Percentiles rank a stretch among this genome's conserved stretches.
phyloP scores from a whole-genome alignment of 306 rosid species.

The Lathyrus oleraceus region DNA sequence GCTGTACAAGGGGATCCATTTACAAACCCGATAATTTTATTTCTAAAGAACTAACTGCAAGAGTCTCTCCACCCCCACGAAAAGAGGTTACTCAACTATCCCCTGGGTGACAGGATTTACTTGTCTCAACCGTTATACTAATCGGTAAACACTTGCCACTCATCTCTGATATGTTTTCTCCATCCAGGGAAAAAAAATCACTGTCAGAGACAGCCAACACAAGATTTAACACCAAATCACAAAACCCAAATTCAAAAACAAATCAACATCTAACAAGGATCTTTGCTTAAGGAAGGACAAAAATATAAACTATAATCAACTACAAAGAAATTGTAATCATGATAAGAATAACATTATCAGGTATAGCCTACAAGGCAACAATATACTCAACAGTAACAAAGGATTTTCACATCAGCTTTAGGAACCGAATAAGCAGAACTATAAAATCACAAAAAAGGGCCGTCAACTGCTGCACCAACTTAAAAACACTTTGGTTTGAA shows the following conservation, averaged over 20 bases:
- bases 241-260: too few relatives aligned
- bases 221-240: too few relatives aligned
- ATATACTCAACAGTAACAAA: background rate
- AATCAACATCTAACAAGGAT: background rate
- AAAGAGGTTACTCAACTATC: constrained; percentile 14
- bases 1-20: constrained; percentile 13
- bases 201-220: too few relatives aligned
- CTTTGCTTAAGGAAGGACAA: constrained; percentile 2
- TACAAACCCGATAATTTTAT: background rate
- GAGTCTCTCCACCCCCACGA: background rate
- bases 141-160: background rate
- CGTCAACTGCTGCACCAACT: constrained; percentile 17
- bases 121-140: background rate
- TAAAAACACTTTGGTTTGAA: constrained; percentile 20
- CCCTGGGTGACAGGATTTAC: background rate
- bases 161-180: too few relatives aligned
- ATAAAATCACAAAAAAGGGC: constrained; percentile 8
- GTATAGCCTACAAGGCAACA: constrained; percentile 5
- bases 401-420: background rate
- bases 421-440: constrained; percentile 13
- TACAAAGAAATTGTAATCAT: constrained; percentile 7
- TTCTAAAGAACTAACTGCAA: background rate
- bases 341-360: constrained; percentile 3
- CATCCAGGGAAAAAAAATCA: too few relatives aligned
- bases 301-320: background rate